Percentiles rank a stretch among this genome's conserved stretches.
Evolutionary conservation across 169 alveolate genomes (phyloP).

Genomic region (Cryptosporidium muris): DNA sequence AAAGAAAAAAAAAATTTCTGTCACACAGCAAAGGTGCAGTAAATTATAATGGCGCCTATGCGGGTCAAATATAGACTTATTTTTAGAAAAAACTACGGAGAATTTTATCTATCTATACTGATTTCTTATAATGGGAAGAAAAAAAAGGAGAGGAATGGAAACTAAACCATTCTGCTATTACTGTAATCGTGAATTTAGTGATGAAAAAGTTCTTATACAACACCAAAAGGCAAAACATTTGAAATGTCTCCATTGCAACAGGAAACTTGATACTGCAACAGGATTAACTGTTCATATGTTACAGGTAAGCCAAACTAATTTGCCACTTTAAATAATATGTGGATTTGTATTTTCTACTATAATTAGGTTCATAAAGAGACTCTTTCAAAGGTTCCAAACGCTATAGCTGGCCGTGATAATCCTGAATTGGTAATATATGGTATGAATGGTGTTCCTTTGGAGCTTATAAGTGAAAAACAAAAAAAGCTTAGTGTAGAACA

Average conservation of each 20-base stretch:
- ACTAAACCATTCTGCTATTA: conserved; percentile 97
- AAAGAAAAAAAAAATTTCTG: too few species aligned
- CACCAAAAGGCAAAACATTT: conserved; percentile 98
- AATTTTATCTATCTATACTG: neutral
- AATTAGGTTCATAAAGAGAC: conserved; percentile 92
- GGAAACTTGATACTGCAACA: conserved; percentile 95
- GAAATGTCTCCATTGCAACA: conserved; percentile 91
- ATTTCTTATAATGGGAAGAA: conserved; percentile 88
- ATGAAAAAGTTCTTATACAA: conserved; percentile 93
- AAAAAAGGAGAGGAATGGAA: conserved; percentile 89
- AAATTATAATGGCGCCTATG: too few species aligned
- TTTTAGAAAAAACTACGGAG: too few species aligned
- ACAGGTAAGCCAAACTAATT: conserved; percentile 76
- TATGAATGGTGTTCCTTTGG: conserved; percentile 96
- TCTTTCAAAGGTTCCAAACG: conserved; percentile 92
- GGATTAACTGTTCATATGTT: conserved; percentile 88
- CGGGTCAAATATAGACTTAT: too few species aligned
- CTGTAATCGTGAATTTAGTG: conserved; percentile 96
- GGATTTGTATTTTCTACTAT: conserved; percentile 76
- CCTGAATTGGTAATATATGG: conserved; percentile 94
- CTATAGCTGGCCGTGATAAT: conserved; percentile 94
- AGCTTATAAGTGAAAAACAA: conserved; percentile 82
- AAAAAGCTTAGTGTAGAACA: conserved; percentile 41
- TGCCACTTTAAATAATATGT: conserved; percentile 2
- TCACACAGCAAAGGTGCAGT: too few species aligned